Base-by-base conservation (phyloP, 768 basidiomycete species). In the Mycena leptocephala region DNA sequence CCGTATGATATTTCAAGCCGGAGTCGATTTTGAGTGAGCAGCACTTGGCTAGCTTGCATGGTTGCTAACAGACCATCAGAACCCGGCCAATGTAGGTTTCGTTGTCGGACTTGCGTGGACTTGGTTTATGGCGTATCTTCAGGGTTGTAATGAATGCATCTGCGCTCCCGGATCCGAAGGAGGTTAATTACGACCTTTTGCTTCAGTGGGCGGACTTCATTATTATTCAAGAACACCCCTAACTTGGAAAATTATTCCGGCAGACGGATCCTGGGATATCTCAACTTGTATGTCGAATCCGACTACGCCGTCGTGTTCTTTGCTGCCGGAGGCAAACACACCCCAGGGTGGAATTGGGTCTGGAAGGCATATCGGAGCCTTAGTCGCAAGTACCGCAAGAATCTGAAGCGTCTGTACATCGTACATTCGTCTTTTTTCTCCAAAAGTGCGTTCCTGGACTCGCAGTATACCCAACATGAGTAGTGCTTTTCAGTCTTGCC, bases 251-350 rank as follows among this genome's bases (percentile, higher is more conserved):
- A 10, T 13, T 8, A 74, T 76, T 22, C 10, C 74, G 73, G 32
- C 68, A 96, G 95, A 64, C 93, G 92, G 68, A 94, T 96, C 63
- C 87, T 97, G 28, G 90, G 92, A 1, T 96, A 96, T 82, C 89
- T 97, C 20, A 91, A 96, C 82, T 89, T 96, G 18, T 96, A 95
- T 83, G 96, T 96, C 75, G 95, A 97, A 82, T 93, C 95, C 33
- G 96, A 97, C 85, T 97, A 97, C 79, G 94, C 95, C 3, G 93
- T 97, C 26, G 91, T 96, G 5, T 96, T 96, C 84, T 95, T 97
- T 77, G 95, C 96, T 32, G 94, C 96, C 2, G 96, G 95, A 30
- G 91, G 91, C 9, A 88, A 87, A 75, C 88, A 96, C 84, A 90
- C 92, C 3, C 96, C 96, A 7, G 90, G 90, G 30, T 96, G 95